Evolutionary conservation across 73 alveolate genomes (phyloP).

Genomic region (Paramecium sonneborni): DNA sequence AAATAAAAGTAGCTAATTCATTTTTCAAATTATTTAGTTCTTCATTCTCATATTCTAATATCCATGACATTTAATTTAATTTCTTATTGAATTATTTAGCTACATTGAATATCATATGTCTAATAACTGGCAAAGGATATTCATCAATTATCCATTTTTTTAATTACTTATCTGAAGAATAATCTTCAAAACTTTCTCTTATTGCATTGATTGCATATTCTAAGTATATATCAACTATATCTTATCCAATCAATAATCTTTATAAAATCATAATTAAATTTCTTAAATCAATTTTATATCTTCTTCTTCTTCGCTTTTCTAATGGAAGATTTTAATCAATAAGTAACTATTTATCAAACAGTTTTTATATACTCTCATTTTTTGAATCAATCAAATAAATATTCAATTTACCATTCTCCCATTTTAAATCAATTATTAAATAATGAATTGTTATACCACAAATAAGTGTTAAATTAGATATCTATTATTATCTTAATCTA

Average conservation of each 20-base stretch:
- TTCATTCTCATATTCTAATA: neutral
- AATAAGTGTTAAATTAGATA: neutral
- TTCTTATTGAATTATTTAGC: neutral
- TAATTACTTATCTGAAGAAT: neutral
- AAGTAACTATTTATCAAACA: neutral
- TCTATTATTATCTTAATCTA: neutral
- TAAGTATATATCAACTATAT: neutral
- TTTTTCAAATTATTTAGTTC: neutral
- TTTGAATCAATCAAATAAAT: neutral
- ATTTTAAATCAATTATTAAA: neutral
- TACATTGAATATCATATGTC: neutral
- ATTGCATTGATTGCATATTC: neutral
- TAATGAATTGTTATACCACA: slow-evolving; percentile 16
- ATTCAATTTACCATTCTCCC: neutral
- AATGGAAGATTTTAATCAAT: neutral
- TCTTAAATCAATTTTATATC: slow-evolving; percentile 3
- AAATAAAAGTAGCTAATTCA: neutral
- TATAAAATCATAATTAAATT: neutral
- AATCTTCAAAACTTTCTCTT: neutral
- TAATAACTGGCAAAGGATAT: neutral
- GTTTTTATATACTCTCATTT: neutral
- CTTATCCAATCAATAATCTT: neutral
- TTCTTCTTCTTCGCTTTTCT: neutral
- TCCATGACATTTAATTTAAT: neutral
- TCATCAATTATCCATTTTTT: neutral